phyloP scores from a whole-genome alignment of 2,329 filamentous ascomycete species.

The Triangularia verruculosa region DNA sequence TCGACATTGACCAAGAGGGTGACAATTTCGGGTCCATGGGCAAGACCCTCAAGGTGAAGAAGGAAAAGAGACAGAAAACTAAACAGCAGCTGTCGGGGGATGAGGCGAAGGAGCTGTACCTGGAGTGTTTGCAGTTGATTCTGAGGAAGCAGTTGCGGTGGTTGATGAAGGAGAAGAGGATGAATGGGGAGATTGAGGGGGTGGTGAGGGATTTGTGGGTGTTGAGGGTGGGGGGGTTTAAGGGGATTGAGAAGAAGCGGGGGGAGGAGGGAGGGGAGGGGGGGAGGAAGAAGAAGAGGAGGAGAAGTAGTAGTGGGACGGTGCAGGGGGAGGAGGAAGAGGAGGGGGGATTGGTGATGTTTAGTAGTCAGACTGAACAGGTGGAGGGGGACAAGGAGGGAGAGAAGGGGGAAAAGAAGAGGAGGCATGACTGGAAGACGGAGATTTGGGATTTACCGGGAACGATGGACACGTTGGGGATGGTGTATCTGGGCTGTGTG shows the following conservation, averaged over 20 bases:
- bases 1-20: constrained; percentile 56
- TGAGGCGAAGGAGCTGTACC: constrained; percentile 71
- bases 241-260: constrained; percentile 44
- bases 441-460: constrained; percentile 58
- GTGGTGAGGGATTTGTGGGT: constrained; percentile 84
- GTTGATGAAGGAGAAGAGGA: constrained; percentile 63
- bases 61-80: constrained; percentile 52
- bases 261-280: constrained; percentile 43
- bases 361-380: constrained; percentile 59
- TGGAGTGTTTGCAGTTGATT: constrained; percentile 81
- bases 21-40: constrained; percentile 66
- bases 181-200: constrained; percentile 72
- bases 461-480: constrained; percentile 68
- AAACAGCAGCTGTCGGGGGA: constrained; percentile 60
- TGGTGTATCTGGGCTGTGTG: constrained; percentile 77
- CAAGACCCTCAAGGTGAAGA: constrained; percentile 53
- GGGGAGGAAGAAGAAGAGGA: constrained; percentile 34
- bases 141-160: constrained; percentile 77
- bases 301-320: constrained; percentile 24
- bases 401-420: constrained; percentile 19
- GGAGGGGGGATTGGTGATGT: constrained; percentile 44
- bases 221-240: constrained; percentile 58
- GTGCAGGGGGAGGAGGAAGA: constrained; percentile 31
- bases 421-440: constrained; percentile 44
- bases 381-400: constrained; percentile 31